These are phyloP conservation scores for Leccinum disarticulatum DNA, from an alignment of 768 basidiomycete species.

Conservation along the genomic window DNA sequence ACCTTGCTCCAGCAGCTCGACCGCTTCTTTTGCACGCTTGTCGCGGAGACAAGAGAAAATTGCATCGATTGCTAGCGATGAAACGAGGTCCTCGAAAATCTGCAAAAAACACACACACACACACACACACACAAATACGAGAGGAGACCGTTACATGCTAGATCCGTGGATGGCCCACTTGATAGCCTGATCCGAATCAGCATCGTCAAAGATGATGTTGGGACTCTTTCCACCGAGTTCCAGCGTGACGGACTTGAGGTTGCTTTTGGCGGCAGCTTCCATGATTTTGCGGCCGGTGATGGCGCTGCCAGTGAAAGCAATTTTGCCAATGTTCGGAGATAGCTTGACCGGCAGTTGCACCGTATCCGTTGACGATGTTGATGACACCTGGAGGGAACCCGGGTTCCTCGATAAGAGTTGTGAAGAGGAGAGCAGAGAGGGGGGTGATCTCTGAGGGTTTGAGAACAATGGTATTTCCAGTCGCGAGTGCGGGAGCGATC, in stretches of 20 bases:
- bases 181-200: conserved; percentile 11
- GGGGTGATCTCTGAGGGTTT: conserved; percentile 15
- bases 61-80: too few species aligned
- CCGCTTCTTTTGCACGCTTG: too few species aligned
- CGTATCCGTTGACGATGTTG: conserved; percentile 9
- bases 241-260: conserved; percentile 10
- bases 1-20: too few species aligned
- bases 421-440: conserved; percentile 8
- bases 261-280: conserved; percentile 12
- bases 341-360: conserved; percentile 10
- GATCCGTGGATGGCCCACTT: conserved; percentile 6
- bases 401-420: conserved; percentile 5
- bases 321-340: conserved; percentile 9
- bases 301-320: conserved; percentile 12
- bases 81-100: too few species aligned
- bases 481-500: conserved; percentile 12
- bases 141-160: too few species aligned
- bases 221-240: conserved; percentile 16
- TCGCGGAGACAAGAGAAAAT: too few species aligned
- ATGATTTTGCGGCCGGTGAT: conserved; percentile 12
- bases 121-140: too few species aligned
- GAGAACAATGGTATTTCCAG: conserved; percentile 9
- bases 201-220: conserved; percentile 10
- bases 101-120: too few species aligned
- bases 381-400: conserved; percentile 12